Percentiles rank a stretch among this genome's conserved stretches.
Conservation (phyloP, 495 filamentous ascomycete genomes). For the Parachaetomium inaequale region DNA sequence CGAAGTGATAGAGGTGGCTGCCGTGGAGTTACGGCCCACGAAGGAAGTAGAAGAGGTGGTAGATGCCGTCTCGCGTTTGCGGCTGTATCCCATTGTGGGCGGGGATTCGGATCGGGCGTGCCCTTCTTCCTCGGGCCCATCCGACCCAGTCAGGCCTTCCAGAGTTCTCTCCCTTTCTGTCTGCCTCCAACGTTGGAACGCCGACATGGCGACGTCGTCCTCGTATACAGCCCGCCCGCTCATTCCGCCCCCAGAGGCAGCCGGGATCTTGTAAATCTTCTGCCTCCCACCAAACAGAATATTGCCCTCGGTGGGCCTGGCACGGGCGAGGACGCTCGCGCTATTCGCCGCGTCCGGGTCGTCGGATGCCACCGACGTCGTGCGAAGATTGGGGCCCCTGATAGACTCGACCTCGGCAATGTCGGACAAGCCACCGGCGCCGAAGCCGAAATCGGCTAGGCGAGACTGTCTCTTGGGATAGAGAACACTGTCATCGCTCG, state of each 20-base stretch:
- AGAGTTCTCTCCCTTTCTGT: constrained; percentile 51
- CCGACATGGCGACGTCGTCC: constrained; percentile 73
- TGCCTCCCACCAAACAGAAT: constrained; percentile 93
- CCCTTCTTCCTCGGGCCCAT: constrained; percentile 39
- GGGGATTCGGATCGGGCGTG: constrained; percentile 56
- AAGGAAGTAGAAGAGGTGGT: constrained; percentile 76
- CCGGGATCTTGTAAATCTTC: constrained; percentile 88
- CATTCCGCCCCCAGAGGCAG: constrained; percentile 53
- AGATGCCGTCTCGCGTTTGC: constrained; percentile 78
- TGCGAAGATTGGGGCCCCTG: constrained; percentile 51
- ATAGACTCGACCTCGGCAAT: constrained; percentile 88
- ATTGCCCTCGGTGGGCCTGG: constrained; percentile 86
- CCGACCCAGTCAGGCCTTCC: constrained; percentile 37
- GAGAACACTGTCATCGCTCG: constrained; percentile 88
- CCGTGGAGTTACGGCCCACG: constrained; percentile 73
- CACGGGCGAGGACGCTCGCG: constrained; percentile 76
- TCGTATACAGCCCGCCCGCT: constrained; percentile 75
- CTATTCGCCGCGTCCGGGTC: constrained; percentile 50
- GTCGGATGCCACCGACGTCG: constrained; percentile 60
- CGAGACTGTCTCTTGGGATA: constrained; percentile 76
- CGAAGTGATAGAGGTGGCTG: constrained; percentile 88
- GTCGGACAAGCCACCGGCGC: constrained; percentile 61
- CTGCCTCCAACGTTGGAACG: constrained; percentile 67
- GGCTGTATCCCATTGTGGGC: constrained; percentile 59
- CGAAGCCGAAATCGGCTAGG: constrained; percentile 53